A percentile compares a stretch with the other conserved stretches of the same genome.
Conservation (phyloP, 352 stramenopile species). For the Globisporangium okanoganense region DNA sequence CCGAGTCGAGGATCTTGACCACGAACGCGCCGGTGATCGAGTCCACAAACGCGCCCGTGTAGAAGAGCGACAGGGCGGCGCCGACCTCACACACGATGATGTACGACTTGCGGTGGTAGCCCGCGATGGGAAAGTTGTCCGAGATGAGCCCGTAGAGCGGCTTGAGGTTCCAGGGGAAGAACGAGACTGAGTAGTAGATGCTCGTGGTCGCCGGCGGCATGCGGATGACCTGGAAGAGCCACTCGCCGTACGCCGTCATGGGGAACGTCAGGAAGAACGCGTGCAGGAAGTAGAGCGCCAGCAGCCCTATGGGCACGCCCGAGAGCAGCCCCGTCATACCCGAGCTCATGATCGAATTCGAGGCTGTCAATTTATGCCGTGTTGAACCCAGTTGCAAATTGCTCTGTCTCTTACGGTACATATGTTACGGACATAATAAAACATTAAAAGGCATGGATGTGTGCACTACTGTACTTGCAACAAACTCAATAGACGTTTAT, state of each 20-base stretch:
- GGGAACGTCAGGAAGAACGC: constrained; percentile 74
- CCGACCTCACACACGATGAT: constrained; percentile 68
- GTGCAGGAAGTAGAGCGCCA: constrained; percentile 79
- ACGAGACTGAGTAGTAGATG: constrained; percentile 79
- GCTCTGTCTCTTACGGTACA: constrained; percentile 4
- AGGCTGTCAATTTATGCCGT: constrained; percentile 2
- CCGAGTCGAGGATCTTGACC: constrained; percentile 62
- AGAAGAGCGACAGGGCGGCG: constrained; percentile 47
- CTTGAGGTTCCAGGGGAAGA: constrained; percentile 87
- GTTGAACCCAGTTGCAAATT: constrained; percentile 7
- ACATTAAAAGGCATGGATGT: too few species aligned
- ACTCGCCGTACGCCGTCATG: constrained; percentile 70
- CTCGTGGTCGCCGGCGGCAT: constrained; percentile 74
- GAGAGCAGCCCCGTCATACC: constrained; percentile 6
- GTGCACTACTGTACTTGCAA: background rate
- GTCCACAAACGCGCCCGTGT: constrained; percentile 48
- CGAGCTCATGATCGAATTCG: background rate
- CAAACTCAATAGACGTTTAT: background rate
- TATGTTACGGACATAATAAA: background rate
- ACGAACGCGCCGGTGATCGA: constrained; percentile 59
- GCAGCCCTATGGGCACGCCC: constrained; percentile 44
- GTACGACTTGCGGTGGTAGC: constrained; percentile 82
- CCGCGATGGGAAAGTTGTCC: constrained; percentile 66
- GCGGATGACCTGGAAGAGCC: constrained; percentile 73
- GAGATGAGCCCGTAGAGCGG: constrained; percentile 76